Conservation (phyloP, 2,329 filamentous ascomycete genomes). For the Atkinsonella hypoxylon region DNA sequence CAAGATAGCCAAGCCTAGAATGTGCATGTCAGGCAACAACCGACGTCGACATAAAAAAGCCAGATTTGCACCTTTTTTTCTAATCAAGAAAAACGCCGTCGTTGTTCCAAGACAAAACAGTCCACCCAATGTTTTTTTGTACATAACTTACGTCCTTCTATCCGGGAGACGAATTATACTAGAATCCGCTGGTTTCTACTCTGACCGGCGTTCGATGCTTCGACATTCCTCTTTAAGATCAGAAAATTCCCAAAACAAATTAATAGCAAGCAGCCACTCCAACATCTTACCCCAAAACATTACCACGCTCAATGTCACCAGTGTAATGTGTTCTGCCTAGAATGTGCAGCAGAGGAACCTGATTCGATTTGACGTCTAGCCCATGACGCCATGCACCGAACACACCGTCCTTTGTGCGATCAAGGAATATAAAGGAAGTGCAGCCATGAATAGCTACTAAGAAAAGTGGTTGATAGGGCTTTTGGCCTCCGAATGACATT, state of each 20-base stretch:
- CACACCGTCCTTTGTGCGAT: background rate
- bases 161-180: too few relatives aligned
- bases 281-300: background rate
- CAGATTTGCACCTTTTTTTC: too few relatives aligned
- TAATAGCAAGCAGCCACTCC: background rate
- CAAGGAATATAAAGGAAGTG: background rate
- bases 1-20: too few relatives aligned
- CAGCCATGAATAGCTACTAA: background rate
- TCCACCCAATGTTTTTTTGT: too few relatives aligned
- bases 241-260: background rate
- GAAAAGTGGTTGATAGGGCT: background rate
- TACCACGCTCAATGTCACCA: background rate
- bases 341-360: background rate
- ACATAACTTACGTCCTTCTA: too few relatives aligned
- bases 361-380: background rate
- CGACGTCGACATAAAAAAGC: too few relatives aligned
- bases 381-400: background rate
- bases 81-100: too few relatives aligned
- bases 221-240: background rate
- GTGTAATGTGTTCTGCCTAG: background rate
- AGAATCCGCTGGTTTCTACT: too few relatives aligned
- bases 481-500: background rate
- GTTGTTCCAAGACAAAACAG: too few relatives aligned
- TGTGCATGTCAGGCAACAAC: too few relatives aligned
- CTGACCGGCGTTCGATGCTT: background rate